phyloP scores from a whole-genome alignment of 345 rosid species.

The Theobroma cacao region DNA sequence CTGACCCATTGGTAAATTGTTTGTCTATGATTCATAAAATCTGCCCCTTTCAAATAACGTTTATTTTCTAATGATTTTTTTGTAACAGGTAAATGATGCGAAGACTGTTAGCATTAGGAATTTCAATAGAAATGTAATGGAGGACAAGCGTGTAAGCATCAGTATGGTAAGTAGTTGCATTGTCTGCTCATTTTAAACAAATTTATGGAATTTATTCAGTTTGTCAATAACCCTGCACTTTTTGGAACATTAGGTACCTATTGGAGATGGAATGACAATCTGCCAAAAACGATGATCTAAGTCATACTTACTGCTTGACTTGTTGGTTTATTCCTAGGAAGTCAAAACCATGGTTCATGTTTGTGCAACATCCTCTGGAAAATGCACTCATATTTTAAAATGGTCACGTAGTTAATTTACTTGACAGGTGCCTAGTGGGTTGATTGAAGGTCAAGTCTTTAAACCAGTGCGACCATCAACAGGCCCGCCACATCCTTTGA shows the following conservation, averaged over 20 bases:
- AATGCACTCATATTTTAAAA: background rate
- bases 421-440: background rate
- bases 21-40: background rate
- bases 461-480: background rate
- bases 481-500: background rate
- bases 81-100: constrained; percentile 64
- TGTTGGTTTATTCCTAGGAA: background rate
- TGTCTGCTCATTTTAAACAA: background rate
- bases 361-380: too few relatives aligned
- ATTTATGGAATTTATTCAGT: background rate
- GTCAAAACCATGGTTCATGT: background rate
- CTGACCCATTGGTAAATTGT: constrained; percentile 62
- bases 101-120: constrained; percentile 72
- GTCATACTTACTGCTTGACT: constrained; percentile 1
- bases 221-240: background rate
- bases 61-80: constrained; percentile 10
- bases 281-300: constrained; percentile 61
- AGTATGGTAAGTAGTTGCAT: constrained; percentile 59
- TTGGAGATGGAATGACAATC: constrained; percentile 90
- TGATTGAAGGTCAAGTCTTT: background rate
- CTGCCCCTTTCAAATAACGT: background rate
- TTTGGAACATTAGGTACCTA: constrained; percentile 59
- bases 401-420: background rate
- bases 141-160: constrained; percentile 68
- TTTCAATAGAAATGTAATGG: constrained; percentile 66